Evolutionary conservation across 495 filamentous ascomycete genomes (phyloP).

Genomic region (Aspergillus bertholletiae): DNA sequence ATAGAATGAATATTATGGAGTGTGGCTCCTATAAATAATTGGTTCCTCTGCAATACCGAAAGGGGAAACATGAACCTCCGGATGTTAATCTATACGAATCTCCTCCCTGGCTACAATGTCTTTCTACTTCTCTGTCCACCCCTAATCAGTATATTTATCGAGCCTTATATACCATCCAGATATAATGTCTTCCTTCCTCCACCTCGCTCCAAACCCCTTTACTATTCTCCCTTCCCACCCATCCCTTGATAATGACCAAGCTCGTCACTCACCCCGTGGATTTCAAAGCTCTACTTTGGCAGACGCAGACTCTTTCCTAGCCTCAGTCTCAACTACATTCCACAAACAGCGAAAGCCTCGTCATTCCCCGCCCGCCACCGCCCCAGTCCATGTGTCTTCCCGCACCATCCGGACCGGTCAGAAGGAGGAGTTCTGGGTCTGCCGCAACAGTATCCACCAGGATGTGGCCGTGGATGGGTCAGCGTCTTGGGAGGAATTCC

Average conservation of each 20-base stretch:
- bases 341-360: slow-evolving; percentile 22
- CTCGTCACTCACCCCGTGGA: slow-evolving; percentile 15
- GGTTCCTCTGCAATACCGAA: too few species aligned
- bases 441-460: slow-evolving; percentile 59
- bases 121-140: neutral
- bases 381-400: slow-evolving; percentile 43
- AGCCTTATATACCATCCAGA: neutral
- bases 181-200: slow-evolving; percentile 23
- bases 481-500: slow-evolving; percentile 65
- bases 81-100: too few species aligned
- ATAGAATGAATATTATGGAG: too few species aligned
- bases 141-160: neutral
- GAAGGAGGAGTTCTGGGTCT: slow-evolving; percentile 63
- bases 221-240: slow-evolving; percentile 29
- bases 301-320: slow-evolving; percentile 57
- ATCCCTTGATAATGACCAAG: slow-evolving; percentile 14
- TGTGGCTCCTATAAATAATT: too few species aligned
- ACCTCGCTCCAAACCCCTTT: slow-evolving; percentile 27
- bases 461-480: slow-evolving; percentile 52
- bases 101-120: too few species aligned
- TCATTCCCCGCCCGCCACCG: slow-evolving; percentile 40
- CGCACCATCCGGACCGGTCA: slow-evolving; percentile 27
- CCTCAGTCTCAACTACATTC: slow-evolving; percentile 30
- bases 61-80: too few species aligned
- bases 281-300: slow-evolving; percentile 37